phyloP scores from a whole-genome alignment of 2,329 filamentous ascomycete genomes.

The Cercospora brassicicola region DNA sequence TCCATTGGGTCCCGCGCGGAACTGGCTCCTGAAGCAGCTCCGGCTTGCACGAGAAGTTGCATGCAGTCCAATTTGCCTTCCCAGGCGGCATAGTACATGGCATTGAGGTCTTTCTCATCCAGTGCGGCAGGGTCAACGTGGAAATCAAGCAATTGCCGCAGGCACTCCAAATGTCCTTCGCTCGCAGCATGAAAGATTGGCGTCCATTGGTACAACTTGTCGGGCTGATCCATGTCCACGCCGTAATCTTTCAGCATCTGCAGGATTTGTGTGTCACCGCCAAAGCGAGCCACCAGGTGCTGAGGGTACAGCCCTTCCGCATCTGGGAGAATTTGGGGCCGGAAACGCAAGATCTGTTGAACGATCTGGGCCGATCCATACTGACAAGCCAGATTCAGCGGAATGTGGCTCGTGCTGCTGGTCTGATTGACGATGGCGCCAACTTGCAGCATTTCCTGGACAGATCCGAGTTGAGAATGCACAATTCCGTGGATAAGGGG shows the following conservation, averaged over 20 bases:
- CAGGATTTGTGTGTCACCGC: constrained; percentile 75
- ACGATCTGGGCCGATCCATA: constrained; percentile 85
- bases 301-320: constrained; percentile 97
- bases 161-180: constrained; percentile 87
- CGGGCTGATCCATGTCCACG: constrained; percentile 84
- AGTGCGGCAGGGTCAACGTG: constrained; percentile 75
- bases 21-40: constrained; percentile 22
- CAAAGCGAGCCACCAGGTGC: constrained; percentile 88
- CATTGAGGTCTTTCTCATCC: constrained; percentile 89
- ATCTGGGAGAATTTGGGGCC: constrained; percentile 82
- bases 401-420: constrained; percentile 87
- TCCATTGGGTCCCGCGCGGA: constrained; percentile 24
- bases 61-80: constrained; percentile 95
- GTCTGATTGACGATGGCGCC: constrained; percentile 83
- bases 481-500: constrained; percentile 94
- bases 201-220: constrained; percentile 97
- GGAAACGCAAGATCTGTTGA: constrained; percentile 76
- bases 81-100: constrained; percentile 98
- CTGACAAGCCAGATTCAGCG: constrained; percentile 91
- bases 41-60: constrained; percentile 70
- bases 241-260: constrained; percentile 80
- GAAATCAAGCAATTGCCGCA: constrained; percentile 76
- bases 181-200: constrained; percentile 94
- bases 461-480: constrained; percentile 77
- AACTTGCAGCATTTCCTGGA: constrained; percentile 71